These are phyloP conservation scores for Flagelloscypha sp. DNA, from an alignment of 768 basidiomycete genomes.

Conservation along the genomic window DNA sequence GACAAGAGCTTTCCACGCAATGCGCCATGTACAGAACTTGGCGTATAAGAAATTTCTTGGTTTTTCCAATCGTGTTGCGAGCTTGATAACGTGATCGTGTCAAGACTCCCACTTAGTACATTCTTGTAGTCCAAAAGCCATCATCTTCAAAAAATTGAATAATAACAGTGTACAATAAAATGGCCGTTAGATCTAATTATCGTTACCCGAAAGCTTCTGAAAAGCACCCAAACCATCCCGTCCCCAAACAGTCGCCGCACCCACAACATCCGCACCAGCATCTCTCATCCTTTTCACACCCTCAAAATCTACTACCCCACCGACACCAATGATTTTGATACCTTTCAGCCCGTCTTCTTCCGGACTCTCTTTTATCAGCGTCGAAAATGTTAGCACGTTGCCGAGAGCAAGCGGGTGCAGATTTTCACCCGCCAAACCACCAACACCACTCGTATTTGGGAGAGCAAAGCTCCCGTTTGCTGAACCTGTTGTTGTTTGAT, in stretches of 20 bases:
- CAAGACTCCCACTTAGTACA: too few species aligned
- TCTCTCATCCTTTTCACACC: conserved; percentile 61
- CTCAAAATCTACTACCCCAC: conserved; percentile 61
- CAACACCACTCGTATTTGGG: conserved; percentile 60
- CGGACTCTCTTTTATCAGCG: conserved; percentile 36
- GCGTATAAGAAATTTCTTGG: too few species aligned
- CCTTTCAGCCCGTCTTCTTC: conserved; percentile 31
- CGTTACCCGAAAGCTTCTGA: conserved; percentile 12
- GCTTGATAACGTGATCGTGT: too few species aligned
- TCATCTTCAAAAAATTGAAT: too few species aligned
- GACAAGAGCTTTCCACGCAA: too few species aligned
- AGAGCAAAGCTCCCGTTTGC: conserved; percentile 41
- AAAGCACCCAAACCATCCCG: conserved; percentile 31
- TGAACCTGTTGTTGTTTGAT: conserved; percentile 28
- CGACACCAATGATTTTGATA: conserved; percentile 70
- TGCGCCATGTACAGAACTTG: too few species aligned
- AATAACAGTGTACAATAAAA: not conserved
- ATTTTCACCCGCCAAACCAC: conserved; percentile 71
- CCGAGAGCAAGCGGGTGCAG: conserved; percentile 74
- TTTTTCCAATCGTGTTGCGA: too few species aligned
- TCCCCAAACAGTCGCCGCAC: conserved; percentile 46
- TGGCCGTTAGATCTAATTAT: not conserved
- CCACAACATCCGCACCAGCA: conserved; percentile 70
- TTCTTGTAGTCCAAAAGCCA: too few species aligned
- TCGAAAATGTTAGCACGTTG: conserved; percentile 58